A percentile compares a stretch with the other conserved stretches of the same genome.
phyloP scores from a whole-genome alignment of 192 early-diverging fungal genomes.

The Coemansia brasiliensis region DNA sequence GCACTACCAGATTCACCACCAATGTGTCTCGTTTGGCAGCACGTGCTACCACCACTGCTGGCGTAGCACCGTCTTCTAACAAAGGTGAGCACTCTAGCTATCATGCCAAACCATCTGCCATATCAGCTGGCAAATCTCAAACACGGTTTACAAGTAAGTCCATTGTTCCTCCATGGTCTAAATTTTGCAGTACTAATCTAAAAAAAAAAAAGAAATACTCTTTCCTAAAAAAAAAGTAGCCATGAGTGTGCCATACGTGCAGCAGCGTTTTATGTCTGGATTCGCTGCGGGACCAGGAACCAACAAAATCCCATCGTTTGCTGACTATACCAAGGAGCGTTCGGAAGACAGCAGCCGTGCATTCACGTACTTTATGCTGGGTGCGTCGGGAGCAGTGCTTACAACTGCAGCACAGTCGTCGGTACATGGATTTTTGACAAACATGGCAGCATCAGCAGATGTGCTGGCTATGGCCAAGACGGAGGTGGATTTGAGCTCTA shows the following conservation, averaged over 20 bases:
- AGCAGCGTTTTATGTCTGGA: constrained; percentile 58
- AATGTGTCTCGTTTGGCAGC: constrained; percentile 36
- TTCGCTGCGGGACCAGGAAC: constrained; percentile 60
- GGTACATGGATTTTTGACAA: constrained; percentile 73
- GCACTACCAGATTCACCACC: constrained; percentile 52
- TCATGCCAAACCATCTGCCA: constrained; percentile 34
- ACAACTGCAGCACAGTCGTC: constrained; percentile 87
- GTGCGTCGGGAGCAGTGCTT: constrained; percentile 78
- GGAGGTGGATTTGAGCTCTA: constrained; percentile 86
- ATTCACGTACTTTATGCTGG: constrained; percentile 93
- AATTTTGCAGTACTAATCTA: not conserved
- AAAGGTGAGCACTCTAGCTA: constrained; percentile 29
- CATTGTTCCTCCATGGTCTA: not conserved
- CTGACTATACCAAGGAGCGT: constrained; percentile 73
- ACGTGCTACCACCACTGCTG: constrained; percentile 25
- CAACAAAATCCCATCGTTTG: constrained; percentile 72
- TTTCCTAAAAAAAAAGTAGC: too few species aligned
- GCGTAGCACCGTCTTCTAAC: constrained; percentile 13
- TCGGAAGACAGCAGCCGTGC: constrained; percentile 67
- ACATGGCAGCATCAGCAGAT: constrained; percentile 96
- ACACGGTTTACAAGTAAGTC: constrained; percentile 48
- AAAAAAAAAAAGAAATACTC: too few species aligned
- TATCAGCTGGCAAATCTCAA: constrained; percentile 27
- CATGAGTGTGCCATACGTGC: constrained; percentile 31
- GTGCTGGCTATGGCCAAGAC: constrained; percentile 97